Conservation (phyloP, 306 rosid species). For the Gastrolobium villosum region DNA sequence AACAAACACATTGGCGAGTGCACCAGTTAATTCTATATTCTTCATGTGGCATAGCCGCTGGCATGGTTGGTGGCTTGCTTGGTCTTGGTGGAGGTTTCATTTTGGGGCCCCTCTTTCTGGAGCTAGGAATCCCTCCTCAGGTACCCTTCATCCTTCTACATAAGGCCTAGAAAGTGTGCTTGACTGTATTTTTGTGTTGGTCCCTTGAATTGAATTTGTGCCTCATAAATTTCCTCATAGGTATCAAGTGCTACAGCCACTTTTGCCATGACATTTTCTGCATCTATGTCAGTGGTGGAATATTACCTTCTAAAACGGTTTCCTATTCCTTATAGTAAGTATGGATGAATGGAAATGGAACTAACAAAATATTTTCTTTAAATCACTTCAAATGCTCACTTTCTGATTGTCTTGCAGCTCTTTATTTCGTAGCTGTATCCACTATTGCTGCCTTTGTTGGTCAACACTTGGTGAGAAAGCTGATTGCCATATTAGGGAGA, state of each 20-base stretch:
- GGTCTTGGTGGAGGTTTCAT: slow-evolving; percentile 83
- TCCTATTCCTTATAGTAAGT: slow-evolving; percentile 70
- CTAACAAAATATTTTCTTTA: background rate
- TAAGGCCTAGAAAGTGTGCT: background rate
- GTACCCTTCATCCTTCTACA: slow-evolving; percentile 39
- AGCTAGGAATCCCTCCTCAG: slow-evolving; percentile 80
- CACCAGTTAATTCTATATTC: slow-evolving; percentile 58
- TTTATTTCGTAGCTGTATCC: slow-evolving; percentile 64
- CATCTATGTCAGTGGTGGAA: slow-evolving; percentile 81
- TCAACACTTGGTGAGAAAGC: slow-evolving; percentile 65
- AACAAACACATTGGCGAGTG: slow-evolving; percentile 60
- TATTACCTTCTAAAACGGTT: slow-evolving; percentile 77
- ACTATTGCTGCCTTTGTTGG: slow-evolving; percentile 68
- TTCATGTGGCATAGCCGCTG: slow-evolving; percentile 65
- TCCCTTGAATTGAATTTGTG: slow-evolving; percentile 7
- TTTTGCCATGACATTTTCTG: slow-evolving; percentile 74
- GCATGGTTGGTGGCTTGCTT: slow-evolving; percentile 77
- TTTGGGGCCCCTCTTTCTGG: slow-evolving; percentile 79
- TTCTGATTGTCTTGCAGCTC: slow-evolving; percentile 52
- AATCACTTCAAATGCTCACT: slow-evolving; percentile 30
- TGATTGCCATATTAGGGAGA: slow-evolving; percentile 61
- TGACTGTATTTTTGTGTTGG: background rate
- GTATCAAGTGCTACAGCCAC: slow-evolving; percentile 84
- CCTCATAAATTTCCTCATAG: slow-evolving; percentile 25
- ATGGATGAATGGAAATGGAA: background rate